Percentiles rank a stretch among this genome's conserved stretches.
phyloP scores from a whole-genome alignment of 495 filamentous ascomycete species.

The Parmelia sp. region DNA sequence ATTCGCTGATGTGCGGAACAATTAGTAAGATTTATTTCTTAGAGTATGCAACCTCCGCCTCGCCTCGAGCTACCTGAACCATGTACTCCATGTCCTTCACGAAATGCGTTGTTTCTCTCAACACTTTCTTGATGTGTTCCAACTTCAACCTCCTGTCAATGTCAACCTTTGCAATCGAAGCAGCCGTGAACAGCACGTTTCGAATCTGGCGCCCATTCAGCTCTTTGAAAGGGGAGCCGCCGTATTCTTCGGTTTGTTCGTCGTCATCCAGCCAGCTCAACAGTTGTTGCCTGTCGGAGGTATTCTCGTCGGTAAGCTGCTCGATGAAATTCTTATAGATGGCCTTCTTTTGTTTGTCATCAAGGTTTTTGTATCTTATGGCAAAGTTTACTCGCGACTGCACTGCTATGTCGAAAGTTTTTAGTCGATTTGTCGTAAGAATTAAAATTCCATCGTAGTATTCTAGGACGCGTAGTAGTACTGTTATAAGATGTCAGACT shows the following conservation, averaged over 20 bases:
- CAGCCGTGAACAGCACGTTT: conserved; percentile 29
- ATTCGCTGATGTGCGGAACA: background rate
- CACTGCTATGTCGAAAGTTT: conserved; percentile 41
- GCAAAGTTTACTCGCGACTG: conserved; percentile 40
- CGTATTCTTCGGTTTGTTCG: conserved; percentile 24
- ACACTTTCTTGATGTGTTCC: conserved; percentile 4
- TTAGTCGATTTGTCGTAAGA: conserved; percentile 44
- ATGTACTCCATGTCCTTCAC: background rate
- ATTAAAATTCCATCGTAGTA: conserved; percentile 38
- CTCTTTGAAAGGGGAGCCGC: conserved; percentile 2
- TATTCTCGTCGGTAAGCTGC: conserved; percentile 17
- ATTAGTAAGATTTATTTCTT: background rate
- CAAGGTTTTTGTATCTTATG: conserved; percentile 26
- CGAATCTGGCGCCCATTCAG: conserved; percentile 35
- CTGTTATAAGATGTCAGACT: background rate
- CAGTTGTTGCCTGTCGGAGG: conserved; percentile 18
- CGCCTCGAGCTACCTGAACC: background rate
- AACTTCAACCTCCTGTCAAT: background rate
- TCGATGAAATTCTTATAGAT: conserved; percentile 26
- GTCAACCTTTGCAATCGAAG: conserved; percentile 23
- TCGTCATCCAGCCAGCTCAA: conserved; percentile 1
- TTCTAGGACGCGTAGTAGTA: conserved; percentile 13
- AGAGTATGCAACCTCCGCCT: background rate
- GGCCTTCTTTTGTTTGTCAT: conserved; percentile 18
- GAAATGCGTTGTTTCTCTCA: background rate